Base-by-base conservation (phyloP, 2,329 filamentous ascomycete genomes). In the Neophaeococcomyces mojaviensis region DNA sequence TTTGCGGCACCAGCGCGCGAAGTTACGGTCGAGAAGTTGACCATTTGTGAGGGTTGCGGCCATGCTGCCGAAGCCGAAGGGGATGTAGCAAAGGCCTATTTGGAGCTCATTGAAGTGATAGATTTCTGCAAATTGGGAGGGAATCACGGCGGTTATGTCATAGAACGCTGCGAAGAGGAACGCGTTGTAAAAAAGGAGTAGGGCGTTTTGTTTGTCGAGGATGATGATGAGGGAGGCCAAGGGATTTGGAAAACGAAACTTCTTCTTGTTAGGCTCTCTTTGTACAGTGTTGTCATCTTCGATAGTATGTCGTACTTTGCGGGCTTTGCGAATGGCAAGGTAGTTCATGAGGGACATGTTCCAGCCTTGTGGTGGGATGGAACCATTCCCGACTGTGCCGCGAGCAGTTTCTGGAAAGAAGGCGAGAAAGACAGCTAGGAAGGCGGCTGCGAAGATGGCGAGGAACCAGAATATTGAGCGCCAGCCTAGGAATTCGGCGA, bases 21-120 rank as follows among this genome's bases (percentile, higher is more conserved):
- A 94, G 61, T 88, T 88, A 71, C 77, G 81, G 62, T 87, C 84
- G 30, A 86, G 72, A 1, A 79, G 53, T 2, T 71, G 69, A 4
- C 86, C 61, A 30, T 60, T 62, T 2, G 44, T 31, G 13, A 58
- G 49, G 13, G 58, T 52, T 22, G 57, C 58, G 31, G 54, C 22
- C 8, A 64, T 44, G 3, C 57, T 57, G 4, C 60, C 60, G 7
- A 58, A 16, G 1, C 59, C 59, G 24, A 56, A 55, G 1, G 60
- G 59, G 28, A 63, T 54, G 43, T 58, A 65, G 48, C 59, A 63
- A 3, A 70, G 55, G 3, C 61, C 65, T 33, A 74, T 65, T 49
- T 76, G 63, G 9, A 76, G 63, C 42, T 71, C 64, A 53, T 66
- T 64, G 55, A 73, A 70, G 18, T 61, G 57, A 51, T 76, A 77